Conservation (phyloP, 1,284 basidiomycete genomes). For the Ustilago esculenta region DNA sequence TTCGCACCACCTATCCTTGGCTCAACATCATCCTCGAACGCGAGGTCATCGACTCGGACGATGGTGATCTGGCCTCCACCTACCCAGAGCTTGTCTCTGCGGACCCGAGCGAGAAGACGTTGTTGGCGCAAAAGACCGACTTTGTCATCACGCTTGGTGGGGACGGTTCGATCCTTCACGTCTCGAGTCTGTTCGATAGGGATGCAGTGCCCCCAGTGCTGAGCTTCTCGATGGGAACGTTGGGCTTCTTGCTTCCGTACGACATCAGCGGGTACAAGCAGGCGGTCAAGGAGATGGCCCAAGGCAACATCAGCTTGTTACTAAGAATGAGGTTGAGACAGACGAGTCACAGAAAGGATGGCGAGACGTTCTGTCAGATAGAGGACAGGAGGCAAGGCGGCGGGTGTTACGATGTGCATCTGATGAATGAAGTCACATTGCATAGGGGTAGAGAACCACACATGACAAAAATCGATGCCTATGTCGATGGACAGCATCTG, state of each 20-base stretch:
- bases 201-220: constrained; percentile 92
- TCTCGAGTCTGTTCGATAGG: constrained; percentile 86
- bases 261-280: constrained; percentile 54
- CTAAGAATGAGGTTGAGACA: constrained; percentile 58
- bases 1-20: constrained; percentile 72
- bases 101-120: constrained; percentile 10
- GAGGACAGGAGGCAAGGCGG: constrained; percentile 27
- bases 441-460: constrained; percentile 92
- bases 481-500: constrained; percentile 92
- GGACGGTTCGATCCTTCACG: constrained; percentile 94
- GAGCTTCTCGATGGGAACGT: constrained; percentile 93
- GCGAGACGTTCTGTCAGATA: constrained; percentile 40
- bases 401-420: constrained; percentile 78
- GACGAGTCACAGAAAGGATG: constrained; percentile 43
- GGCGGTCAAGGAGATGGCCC: constrained; percentile 54
- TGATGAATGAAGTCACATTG: constrained; percentile 95
- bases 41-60: constrained; percentile 72
- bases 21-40: constrained; percentile 81
- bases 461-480: constrained; percentile 91
- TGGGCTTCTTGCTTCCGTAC: constrained; percentile 93
- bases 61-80: constrained; percentile 66
- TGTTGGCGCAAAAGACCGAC: constrained; percentile 70
- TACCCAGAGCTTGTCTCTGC: constrained; percentile 37
- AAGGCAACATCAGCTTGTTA: constrained; percentile 51
- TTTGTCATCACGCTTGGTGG: constrained; percentile 91